These are phyloP conservation scores for Primulina eburnea DNA, from an alignment of 257 asterid species.

Conservation along the genomic window DNA sequence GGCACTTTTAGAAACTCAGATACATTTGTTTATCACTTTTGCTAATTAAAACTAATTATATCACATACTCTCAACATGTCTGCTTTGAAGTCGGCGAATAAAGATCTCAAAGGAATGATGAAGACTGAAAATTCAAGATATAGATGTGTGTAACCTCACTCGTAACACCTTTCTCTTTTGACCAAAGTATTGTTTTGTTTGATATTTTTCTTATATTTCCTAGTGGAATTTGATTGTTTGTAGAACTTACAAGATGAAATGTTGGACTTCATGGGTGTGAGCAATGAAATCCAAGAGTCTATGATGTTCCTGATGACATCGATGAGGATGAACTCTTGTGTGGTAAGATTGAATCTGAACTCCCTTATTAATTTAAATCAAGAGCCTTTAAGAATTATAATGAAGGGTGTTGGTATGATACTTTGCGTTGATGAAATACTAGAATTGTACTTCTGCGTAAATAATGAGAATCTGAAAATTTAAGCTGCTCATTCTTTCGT, in stretches of 20 bases:
- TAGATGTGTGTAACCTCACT: conserved; percentile 64
- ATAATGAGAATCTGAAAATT: background rate
- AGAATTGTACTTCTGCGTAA: background rate
- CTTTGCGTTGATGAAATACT: conserved; percentile 1
- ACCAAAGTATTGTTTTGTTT: conserved; percentile 6
- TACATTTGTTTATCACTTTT: conserved; percentile 19
- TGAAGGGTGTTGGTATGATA: background rate
- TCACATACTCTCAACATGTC: conserved; percentile 64
- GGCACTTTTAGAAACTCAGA: conserved; percentile 24
- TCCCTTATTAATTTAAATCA: background rate
- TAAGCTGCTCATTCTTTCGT: background rate
- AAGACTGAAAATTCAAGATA: conserved; percentile 97
- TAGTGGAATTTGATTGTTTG: conserved; percentile 18
- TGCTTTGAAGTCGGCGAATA: conserved; percentile 85
- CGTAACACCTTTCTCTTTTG: conserved; percentile 17
- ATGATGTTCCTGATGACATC: conserved; percentile 88
- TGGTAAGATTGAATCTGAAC: conserved; percentile 49
- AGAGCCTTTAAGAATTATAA: conserved; percentile 1
- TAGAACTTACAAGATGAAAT: conserved; percentile 97
- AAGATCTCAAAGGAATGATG: conserved; percentile 98
- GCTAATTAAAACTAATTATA: conserved; percentile 14
- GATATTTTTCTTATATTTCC: conserved; percentile 13
- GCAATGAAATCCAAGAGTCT: conserved; percentile 95
- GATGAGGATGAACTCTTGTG: conserved; percentile 98
- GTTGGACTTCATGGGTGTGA: conserved; percentile 99